Conservation (phyloP, 129 eudicot species). For the Apium graveolens region DNA sequence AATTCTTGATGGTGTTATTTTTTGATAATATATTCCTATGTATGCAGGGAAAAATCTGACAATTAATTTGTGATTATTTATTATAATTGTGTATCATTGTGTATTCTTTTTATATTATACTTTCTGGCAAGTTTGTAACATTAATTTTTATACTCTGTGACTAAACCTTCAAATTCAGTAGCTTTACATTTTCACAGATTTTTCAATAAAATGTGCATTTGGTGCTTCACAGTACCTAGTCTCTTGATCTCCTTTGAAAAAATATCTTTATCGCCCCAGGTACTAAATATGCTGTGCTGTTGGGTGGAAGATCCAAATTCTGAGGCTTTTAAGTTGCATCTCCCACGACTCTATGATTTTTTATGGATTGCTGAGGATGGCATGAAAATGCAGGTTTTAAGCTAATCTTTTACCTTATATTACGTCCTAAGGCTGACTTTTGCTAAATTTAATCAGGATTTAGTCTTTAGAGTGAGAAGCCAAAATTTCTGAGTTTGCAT, state of each 20-base stretch:
- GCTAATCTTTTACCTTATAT: constrained; percentile 5
- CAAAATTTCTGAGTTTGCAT: neutral
- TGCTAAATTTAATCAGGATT: neutral
- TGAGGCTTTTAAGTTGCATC: constrained; percentile 83
- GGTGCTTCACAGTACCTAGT: neutral
- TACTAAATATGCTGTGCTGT: constrained; percentile 90
- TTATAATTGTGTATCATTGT: neutral
- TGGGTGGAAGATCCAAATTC: constrained; percentile 98
- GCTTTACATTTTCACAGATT: neutral
- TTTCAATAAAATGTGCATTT: neutral
- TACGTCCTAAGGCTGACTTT: neutral
- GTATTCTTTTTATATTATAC: neutral
- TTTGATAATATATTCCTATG: neutral
- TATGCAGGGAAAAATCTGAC: constrained; percentile 5
- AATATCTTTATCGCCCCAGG: constrained; percentile 35
- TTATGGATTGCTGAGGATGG: constrained; percentile 99
- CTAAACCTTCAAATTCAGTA: neutral
- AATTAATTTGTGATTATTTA: neutral
- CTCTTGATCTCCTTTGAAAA: constrained; percentile 5
- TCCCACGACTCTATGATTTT: constrained; percentile 76
- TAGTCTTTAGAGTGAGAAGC: neutral
- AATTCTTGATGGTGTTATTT: neutral
- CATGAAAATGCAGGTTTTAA: constrained; percentile 94
- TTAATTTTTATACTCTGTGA: neutral
- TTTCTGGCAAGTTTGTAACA: neutral